A percentile compares a stretch with the other conserved stretches of the same genome.
These are phyloP conservation scores for Mycena metata DNA, from an alignment of 768 basidiomycete species.

Conservation along the genomic window DNA sequence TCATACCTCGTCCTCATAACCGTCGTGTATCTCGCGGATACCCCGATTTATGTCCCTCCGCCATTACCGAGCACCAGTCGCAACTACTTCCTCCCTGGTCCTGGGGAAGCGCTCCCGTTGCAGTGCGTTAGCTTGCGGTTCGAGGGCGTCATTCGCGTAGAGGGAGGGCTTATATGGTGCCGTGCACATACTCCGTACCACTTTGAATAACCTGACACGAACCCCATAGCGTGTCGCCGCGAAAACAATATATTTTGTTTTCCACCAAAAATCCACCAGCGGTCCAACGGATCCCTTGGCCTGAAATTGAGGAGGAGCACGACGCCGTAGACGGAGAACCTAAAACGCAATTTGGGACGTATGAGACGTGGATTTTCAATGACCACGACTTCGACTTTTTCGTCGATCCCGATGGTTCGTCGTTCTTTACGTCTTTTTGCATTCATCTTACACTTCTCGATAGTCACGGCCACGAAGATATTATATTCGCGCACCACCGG, in stretches of 20 bases:
- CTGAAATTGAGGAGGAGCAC: conserved; percentile 60
- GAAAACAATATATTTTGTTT: conserved; percentile 77
- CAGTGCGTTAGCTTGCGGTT: conserved; percentile 78
- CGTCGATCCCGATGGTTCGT: conserved; percentile 76
- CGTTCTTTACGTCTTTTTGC: conserved; percentile 1
- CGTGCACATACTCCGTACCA: conserved; percentile 9
- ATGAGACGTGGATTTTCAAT: conserved; percentile 80
- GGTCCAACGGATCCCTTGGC: conserved; percentile 90
- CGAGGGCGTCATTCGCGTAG: conserved; percentile 85
- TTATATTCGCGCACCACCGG: conserved; percentile 67
- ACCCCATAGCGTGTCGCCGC: conserved; percentile 75
- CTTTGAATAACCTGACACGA: conserved; percentile 3
- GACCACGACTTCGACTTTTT: conserved; percentile 82
- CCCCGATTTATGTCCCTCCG: conserved; percentile 67
- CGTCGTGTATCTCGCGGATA: conserved; percentile 69
- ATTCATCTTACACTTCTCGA: not conserved
- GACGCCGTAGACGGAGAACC: conserved; percentile 48
- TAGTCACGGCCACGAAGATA: conserved; percentile 80
- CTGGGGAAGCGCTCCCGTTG: conserved; percentile 83
- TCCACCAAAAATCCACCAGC: conserved; percentile 82
- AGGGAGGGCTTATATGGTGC: conserved; percentile 81
- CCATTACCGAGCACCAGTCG: conserved; percentile 70
- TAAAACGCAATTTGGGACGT: conserved; percentile 55
- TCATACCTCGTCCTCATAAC: conserved; percentile 85
- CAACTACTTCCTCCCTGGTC: conserved; percentile 76